Base-by-base conservation (phyloP, 768 basidiomycete species). In the Phaeotremella fagi region DNA sequence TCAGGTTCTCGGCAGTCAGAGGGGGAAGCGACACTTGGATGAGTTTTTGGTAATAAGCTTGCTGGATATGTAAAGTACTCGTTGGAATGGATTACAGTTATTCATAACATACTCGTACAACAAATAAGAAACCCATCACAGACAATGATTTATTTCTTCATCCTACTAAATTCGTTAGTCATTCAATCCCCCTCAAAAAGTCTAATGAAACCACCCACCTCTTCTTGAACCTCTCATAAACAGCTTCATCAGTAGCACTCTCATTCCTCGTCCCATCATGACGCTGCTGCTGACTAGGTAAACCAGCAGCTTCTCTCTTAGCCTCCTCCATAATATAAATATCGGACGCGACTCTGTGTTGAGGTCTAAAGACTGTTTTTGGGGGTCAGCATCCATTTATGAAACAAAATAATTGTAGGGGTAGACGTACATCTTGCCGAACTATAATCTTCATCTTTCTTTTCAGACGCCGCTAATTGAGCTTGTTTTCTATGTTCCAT, bases 151-250 rank as follows among this genome's bases (percentile, higher is more conserved):
- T 33, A 52, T 9, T 54, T 26, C 46, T 54, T 54, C 47, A 54
- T 54, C 36, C 53, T 54, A 43, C 25, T 16, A 15, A 5, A 20
- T 9, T 18, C 3, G 24, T 50, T 37, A 50, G 49, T 37, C 16
- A 20, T 23, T 35, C n/a, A 11, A 29, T 33, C 28, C 18, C 1
- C 18, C n/a, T 20, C 11, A 9, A 7, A 25, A 18, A 31, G 5
- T 15, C 36, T 26, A 35, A 25, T 27, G 14, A 59, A 41, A 41
- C 7, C 12, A 12, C 64, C 42, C 31, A 66, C 53, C 91, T 79
- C 77, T 98, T 95, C 80, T 94, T 97, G 80, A 97, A 98, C 27
- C 94, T 83, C 75, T 94, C 90, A 77, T 84, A 54, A 55, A 90
- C 90, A 75, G 86, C 70, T 69, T 95, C 90, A 60, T 98, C 92